Conservation (phyloP, 495 filamentous ascomycete species). For the Friedmanniomyces endolithicus region DNA sequence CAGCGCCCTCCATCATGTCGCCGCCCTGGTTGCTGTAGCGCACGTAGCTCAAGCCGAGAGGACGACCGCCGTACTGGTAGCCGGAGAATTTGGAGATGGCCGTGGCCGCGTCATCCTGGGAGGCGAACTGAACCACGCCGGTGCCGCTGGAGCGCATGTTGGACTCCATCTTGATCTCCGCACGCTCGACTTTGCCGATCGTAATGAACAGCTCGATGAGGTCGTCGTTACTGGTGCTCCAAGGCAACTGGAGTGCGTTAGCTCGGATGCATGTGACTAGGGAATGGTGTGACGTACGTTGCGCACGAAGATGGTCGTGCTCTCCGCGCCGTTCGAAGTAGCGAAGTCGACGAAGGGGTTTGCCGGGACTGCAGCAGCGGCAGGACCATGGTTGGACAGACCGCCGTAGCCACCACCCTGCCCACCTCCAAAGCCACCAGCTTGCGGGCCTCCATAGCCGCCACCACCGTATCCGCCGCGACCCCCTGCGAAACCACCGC, state of each 20-base stretch:
- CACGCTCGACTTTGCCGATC: slow-evolving; percentile 93
- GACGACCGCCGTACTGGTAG: slow-evolving; percentile 93
- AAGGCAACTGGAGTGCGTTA: slow-evolving; percentile 58
- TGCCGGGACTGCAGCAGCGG: slow-evolving; percentile 43
- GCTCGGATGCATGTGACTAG: not conserved
- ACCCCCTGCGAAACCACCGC: slow-evolving; percentile 31
- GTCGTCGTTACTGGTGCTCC: slow-evolving; percentile 98
- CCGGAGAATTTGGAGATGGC: slow-evolving; percentile 94
- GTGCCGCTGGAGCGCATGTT: slow-evolving; percentile 91
- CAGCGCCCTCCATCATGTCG: slow-evolving; percentile 59
- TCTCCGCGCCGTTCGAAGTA: slow-evolving; percentile 73
- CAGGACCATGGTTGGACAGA: slow-evolving; percentile 30
- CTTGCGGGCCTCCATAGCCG: slow-evolving; percentile 33
- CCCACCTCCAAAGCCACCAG: slow-evolving; percentile 33
- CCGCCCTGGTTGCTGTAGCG: slow-evolving; percentile 68
- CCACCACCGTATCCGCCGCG: slow-evolving; percentile 37
- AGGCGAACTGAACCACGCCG: slow-evolving; percentile 89
- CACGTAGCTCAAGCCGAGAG: slow-evolving; percentile 81
- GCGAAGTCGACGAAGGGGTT: slow-evolving; percentile 95
- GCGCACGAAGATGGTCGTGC: slow-evolving; percentile 81
- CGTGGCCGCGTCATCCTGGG: slow-evolving; percentile 71
- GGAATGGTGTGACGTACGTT: slow-evolving; percentile 56
- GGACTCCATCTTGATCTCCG: slow-evolving; percentile 95
- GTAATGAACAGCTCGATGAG: slow-evolving; percentile 91
- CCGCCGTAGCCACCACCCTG: slow-evolving; percentile 32